Base-by-base conservation (phyloP, 306 rosid genomes). In the Quercus glauca region DNA sequence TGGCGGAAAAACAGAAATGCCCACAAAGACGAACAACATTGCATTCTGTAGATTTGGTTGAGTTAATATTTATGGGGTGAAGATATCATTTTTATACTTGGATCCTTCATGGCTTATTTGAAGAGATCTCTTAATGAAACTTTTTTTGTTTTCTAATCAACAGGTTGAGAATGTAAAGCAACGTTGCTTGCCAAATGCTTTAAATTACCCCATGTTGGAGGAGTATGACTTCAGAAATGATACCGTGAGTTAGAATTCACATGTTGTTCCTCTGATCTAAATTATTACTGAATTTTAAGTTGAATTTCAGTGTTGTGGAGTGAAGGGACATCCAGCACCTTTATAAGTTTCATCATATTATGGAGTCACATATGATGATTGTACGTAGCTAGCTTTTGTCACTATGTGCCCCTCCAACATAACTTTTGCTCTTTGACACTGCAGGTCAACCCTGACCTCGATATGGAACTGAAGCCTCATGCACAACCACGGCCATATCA, bases 161-260 rank as follows among this genome's bases (percentile, higher is more conserved):
- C 91, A 94, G 99, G 99, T 94, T 77, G 99, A 94, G 84, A 94
- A 92, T 85, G 99, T 94, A 67, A 94, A 94, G 89, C 97, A 94
- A 79, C 95, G 95, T 28, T 94, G 99, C 85, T 82, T 94, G 92
- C 97, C 97, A 52, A 90, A 90, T 85, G 97, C 95, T 33, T 83
- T 94, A 76, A 92, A 94, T 86, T 94, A 91, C 90, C 99, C 99
- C 67, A 94, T 94, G 99, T 82, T 94, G 87, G 99, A 94, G 90
- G 99, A 92, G 91, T 94, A 94, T 55, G 99, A 94, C 88, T 94
- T 94, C 88, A 87, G 97, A 90, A 94, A 94, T 61, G 99, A 95
- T 84, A 92, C 97, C 0, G 99, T 92, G 80, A 92, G 95, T 87
- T 74, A 58, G 79, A 51, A n/a, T 35, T 51, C 56, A 25, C 29